These are phyloP conservation scores for Moesziomyces globuligerus DNA, from an alignment of 1,284 basidiomycete species.

Conservation along the genomic window DNA sequence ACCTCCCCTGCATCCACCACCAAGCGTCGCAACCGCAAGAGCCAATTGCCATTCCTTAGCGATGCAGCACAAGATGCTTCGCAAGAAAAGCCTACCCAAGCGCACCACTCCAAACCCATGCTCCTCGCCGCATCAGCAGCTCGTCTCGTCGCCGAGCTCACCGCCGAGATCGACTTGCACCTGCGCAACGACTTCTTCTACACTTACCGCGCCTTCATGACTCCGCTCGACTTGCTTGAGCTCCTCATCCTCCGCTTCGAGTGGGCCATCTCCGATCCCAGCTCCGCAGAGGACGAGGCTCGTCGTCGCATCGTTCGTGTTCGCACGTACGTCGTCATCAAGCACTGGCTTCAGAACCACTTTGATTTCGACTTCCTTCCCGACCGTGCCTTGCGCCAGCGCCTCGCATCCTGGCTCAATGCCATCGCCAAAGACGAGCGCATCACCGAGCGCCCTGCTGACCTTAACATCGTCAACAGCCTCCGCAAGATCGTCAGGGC, in stretches of 20 bases:
- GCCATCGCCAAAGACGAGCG: conserved; percentile 36
- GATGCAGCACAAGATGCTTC: neutral
- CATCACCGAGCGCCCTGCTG: conserved; percentile 32
- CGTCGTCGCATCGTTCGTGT: conserved; percentile 59
- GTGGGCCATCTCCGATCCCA: conserved; percentile 51
- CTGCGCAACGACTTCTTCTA: conserved; percentile 61
- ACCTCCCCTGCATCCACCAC: conserved; percentile 10
- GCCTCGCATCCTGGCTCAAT: conserved; percentile 59
- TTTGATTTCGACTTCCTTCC: conserved; percentile 61
- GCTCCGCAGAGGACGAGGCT: conserved; percentile 48
- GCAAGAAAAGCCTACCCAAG: neutral
- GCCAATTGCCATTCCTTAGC: conserved; percentile 15
- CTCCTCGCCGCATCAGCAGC: conserved; percentile 54
- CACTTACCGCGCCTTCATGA: conserved; percentile 58
- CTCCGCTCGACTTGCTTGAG: conserved; percentile 44
- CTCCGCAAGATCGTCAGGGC: conserved; percentile 52
- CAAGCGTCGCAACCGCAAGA: conserved; percentile 32
- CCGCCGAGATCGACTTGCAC: conserved; percentile 56
- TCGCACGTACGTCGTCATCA: conserved; percentile 59
- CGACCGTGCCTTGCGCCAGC: conserved; percentile 44
- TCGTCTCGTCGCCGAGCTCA: conserved; percentile 59
- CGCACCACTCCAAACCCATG: conserved; percentile 8
- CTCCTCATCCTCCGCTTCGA: conserved; percentile 59
- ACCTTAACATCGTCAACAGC: conserved; percentile 51
- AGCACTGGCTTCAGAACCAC: conserved; percentile 59